Conservation (phyloP, 768 basidiomycete genomes). For the Tricholoma hemisulphureum region DNA sequence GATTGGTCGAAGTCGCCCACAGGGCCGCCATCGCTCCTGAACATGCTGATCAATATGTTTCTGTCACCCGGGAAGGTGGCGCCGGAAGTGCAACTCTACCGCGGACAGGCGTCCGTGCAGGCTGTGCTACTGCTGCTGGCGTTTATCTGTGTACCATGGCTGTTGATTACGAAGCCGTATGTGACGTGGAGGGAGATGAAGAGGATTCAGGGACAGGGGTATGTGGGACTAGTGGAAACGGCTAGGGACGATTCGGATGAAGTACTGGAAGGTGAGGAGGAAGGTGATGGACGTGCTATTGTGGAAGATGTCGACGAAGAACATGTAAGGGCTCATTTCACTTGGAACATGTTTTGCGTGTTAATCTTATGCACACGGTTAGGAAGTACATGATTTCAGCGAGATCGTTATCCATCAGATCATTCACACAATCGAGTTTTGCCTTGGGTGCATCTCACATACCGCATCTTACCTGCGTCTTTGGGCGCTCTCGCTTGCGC, state of each 20-base stretch:
- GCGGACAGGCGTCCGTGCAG: constrained; percentile 86
- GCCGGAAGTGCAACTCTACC: constrained; percentile 69
- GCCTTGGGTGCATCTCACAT: constrained; percentile 97
- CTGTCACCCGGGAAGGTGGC: constrained; percentile 81
- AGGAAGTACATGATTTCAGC: constrained; percentile 89
- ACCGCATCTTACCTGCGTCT: constrained; percentile 91
- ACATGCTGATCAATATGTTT: constrained; percentile 97
- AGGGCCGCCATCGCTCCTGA: constrained; percentile 84
- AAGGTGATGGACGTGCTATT: constrained; percentile 72
- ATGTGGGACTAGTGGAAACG: constrained; percentile 65
- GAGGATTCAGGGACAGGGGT: constrained; percentile 79
- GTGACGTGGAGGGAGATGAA: constrained; percentile 87
- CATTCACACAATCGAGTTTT: constrained; percentile 99
- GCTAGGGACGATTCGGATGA: constrained; percentile 59
- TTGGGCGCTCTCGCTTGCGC: constrained; percentile 97
- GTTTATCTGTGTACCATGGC: constrained; percentile 89
- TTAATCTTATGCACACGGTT: constrained; percentile 8
- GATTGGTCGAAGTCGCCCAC: constrained; percentile 78
- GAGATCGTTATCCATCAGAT: constrained; percentile 96
- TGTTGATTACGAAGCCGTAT: constrained; percentile 92
- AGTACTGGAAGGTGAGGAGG: constrained; percentile 73
- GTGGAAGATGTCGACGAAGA: constrained; percentile 72
- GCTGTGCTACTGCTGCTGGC: constrained; percentile 75
- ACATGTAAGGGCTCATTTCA: constrained; percentile 52
- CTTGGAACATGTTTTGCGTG: constrained; percentile 15